These are phyloP conservation scores for Centrapalus pauciflorus DNA, from an alignment of 129 eudicot genomes.

Conservation along the genomic window DNA sequence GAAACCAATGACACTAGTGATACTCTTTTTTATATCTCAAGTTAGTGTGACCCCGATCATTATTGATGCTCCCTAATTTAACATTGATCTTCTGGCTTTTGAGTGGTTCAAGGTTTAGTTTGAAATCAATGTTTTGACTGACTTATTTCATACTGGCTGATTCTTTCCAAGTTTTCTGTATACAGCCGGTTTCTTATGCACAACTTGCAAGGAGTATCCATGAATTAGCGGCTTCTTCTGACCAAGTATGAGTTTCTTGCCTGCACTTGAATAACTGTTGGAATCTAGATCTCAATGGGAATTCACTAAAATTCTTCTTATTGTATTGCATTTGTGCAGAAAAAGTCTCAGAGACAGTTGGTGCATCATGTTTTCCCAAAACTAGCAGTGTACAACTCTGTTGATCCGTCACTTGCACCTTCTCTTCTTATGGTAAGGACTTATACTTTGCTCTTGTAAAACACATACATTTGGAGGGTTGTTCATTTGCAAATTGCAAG, in stretches of 20 bases:
- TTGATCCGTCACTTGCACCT: constrained; percentile 95
- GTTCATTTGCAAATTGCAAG: constrained; percentile 13
- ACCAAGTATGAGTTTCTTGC: constrained; percentile 56
- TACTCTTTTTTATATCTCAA: neutral
- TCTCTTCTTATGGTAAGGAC: constrained; percentile 89
- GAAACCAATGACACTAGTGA: constrained; percentile 1
- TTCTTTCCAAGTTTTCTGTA: neutral
- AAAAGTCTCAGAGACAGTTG: constrained; percentile 85
- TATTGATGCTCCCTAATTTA: neutral
- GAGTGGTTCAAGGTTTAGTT: neutral
- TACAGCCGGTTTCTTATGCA: constrained; percentile 95
- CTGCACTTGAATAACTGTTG: neutral
- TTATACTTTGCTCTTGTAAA: constrained; percentile 2
- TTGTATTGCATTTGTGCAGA: constrained; percentile 44
- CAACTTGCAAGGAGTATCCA: constrained; percentile 99
- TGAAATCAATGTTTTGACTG: neutral
- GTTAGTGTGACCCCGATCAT: neutral
- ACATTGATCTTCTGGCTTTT: constrained; percentile 7
- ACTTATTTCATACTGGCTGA: constrained; percentile 17
- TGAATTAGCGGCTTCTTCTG: constrained; percentile 89
- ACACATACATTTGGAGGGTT: neutral
- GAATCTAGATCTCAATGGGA: neutral
- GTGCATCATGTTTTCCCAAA: constrained; percentile 93
- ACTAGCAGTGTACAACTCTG: constrained; percentile 98
- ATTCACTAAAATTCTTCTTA: neutral